These are phyloP conservation scores for Leccinum subgranulosum DNA, from an alignment of 768 basidiomycete genomes.

Conservation along the genomic window DNA sequence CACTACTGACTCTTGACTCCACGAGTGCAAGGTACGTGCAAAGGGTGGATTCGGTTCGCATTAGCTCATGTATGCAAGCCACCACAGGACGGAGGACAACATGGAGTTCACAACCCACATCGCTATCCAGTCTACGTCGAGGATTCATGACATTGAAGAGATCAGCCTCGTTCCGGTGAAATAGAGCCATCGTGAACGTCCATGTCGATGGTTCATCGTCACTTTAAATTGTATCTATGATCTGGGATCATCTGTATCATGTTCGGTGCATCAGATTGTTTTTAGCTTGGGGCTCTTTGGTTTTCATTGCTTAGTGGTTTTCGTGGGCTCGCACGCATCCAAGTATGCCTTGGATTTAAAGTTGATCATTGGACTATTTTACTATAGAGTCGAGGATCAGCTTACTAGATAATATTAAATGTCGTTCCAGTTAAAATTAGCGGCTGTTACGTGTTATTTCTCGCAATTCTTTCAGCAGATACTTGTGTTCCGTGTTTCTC, in stretches of 20 bases:
- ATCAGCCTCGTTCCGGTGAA: neutral
- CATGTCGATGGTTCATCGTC: neutral
- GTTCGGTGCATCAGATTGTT: neutral
- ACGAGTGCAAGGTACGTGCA: conserved; percentile 1
- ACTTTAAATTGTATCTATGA: neutral
- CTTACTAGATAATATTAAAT: neutral
- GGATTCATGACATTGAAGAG: neutral
- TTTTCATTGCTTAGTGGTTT: neutral
- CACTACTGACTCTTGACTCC: neutral
- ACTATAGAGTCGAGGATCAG: neutral
- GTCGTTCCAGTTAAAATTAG: neutral
- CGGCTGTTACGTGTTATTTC: too few relatives aligned
- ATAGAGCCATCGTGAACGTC: neutral
- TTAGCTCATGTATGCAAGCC: conserved; percentile 6
- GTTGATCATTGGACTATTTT: neutral
- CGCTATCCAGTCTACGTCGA: neutral
- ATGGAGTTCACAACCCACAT: conserved; percentile 12
- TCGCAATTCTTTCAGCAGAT: too few relatives aligned
- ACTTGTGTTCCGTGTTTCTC: too few relatives aligned
- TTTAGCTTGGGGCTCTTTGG: neutral
- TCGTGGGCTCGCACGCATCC: neutral
- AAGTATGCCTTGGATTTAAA: neutral
- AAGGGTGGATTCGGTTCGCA: neutral
- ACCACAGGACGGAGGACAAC: neutral
- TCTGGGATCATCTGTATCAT: neutral